Percentiles rank a stretch among this genome's conserved stretches.
These are phyloP conservation scores for Gossypium davidsonii DNA, from an alignment of 441 rosid genomes.

Conservation along the genomic window DNA sequence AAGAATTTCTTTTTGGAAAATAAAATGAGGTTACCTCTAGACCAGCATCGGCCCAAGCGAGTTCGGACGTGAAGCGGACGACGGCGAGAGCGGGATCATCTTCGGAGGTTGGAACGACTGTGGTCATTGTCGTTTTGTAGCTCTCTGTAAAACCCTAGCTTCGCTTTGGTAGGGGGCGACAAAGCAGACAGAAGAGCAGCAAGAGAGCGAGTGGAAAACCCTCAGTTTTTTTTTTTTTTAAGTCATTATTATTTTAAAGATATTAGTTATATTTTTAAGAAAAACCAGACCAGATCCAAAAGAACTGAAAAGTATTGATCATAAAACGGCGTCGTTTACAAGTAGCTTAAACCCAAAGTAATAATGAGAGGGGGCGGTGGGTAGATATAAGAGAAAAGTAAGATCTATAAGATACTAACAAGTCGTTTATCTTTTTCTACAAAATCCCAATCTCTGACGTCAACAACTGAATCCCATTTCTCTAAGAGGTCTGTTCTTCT, in stretches of 20 bases:
- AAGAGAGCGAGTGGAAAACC: slow-evolving; percentile 26
- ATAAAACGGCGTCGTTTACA: not conserved
- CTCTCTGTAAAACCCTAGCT: slow-evolving; percentile 26
- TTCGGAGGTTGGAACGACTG: slow-evolving; percentile 86
- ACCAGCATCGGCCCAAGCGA: slow-evolving; percentile 98
- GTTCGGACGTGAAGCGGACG: slow-evolving; percentile 86
- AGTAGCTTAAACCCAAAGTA: not conserved
- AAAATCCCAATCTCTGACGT: not conserved
- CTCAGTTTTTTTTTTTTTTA: slow-evolving; percentile 13
- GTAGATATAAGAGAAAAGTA: not conserved
- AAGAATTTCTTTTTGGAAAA: not conserved
- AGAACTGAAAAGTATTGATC: too few relatives aligned
- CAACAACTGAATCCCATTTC: not conserved
- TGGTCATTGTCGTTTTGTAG: slow-evolving; percentile 48
- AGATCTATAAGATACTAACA: not conserved
- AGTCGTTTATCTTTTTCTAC: not conserved
- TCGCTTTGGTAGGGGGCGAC: slow-evolving; percentile 16
- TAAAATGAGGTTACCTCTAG: slow-evolving; percentile 53
- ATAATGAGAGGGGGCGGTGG: not conserved
- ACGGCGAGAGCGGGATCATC: slow-evolving; percentile 88
- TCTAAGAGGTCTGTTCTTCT: not conserved
- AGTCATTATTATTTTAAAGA: too few relatives aligned
- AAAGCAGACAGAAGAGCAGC: slow-evolving; percentile 21
- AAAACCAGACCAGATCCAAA: too few relatives aligned
- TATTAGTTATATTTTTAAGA: too few relatives aligned